A percentile compares a stretch with the other conserved stretches of the same genome.
These are phyloP conservation scores for Nannochloris sp. DNA, from an alignment of 139 green algal species.

Conservation along the genomic window DNA sequence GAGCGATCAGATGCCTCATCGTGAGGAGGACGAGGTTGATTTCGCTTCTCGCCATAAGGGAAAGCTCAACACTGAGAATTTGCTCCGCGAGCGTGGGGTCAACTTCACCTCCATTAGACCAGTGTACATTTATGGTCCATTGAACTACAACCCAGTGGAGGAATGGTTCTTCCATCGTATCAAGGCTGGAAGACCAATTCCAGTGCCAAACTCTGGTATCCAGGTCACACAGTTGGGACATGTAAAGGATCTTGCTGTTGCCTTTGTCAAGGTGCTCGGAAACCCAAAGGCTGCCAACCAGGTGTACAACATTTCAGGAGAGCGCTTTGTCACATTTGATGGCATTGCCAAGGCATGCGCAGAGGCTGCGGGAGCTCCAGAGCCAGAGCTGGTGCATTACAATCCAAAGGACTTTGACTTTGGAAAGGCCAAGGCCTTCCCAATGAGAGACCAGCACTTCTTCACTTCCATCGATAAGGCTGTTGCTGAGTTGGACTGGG, in stretches of 20 bases:
- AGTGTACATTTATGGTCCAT: conserved; percentile 95
- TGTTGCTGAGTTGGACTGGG: conserved; percentile 76
- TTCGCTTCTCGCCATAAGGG: conserved; percentile 90
- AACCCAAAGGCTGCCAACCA: conserved; percentile 66
- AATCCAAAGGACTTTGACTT: conserved; percentile 96
- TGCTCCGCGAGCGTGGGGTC: conserved; percentile 63
- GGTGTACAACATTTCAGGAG: conserved; percentile 68
- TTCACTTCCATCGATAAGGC: conserved; percentile 90
- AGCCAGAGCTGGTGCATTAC: conserved; percentile 89
- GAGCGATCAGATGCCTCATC: conserved; percentile 86
- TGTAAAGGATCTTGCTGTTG: conserved; percentile 80
- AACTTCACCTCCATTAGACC: conserved; percentile 84
- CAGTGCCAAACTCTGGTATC: conserved; percentile 73
- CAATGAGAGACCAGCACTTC: conserved; percentile 94
- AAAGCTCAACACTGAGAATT: conserved; percentile 90
- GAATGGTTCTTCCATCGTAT: conserved; percentile 85
- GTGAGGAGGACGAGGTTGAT: conserved; percentile 81
- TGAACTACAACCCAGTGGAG: conserved; percentile 99
- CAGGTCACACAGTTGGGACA: conserved; percentile 83
- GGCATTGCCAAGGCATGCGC: conserved; percentile 90
- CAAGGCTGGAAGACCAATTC: conserved; percentile 77
- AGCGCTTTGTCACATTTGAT: conserved; percentile 87
- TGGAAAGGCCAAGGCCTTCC: conserved; percentile 83
- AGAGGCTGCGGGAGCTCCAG: conserved; percentile 64
- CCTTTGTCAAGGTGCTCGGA: conserved; percentile 68